Evolutionary conservation across 306 rosid species (phyloP).

Genomic region (Castanopsis chinensis): DNA sequence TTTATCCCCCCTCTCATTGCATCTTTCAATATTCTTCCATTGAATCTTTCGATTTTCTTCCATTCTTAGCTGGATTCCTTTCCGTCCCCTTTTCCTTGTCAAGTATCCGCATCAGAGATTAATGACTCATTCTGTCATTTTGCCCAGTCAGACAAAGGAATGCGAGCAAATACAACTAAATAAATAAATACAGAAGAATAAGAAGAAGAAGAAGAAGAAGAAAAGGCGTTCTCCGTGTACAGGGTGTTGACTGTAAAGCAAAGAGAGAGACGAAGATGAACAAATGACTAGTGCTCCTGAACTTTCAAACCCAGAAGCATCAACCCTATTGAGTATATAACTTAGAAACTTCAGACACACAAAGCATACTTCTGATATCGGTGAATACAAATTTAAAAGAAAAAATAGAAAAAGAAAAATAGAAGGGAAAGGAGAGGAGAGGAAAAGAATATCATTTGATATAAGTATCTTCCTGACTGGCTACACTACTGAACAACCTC

Average conservation of each 20-base stretch:
- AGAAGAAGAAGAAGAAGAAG: neutral
- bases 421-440: constrained; percentile 20
- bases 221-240: no score
- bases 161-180: no score
- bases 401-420: neutral
- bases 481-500: constrained; percentile 38
- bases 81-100: no score
- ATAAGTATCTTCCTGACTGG: constrained; percentile 39
- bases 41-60: no score
- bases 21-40: no score
- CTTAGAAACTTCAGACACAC: constrained; percentile 29
- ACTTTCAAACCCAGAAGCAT: constrained; percentile 29
- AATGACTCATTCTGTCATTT: no score
- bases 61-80: no score
- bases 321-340: constrained; percentile 31
- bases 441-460: constrained; percentile 14
- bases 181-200: neutral
- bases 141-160: no score
- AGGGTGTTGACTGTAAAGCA: neutral
- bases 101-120: no score
- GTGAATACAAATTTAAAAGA: constrained; percentile 8
- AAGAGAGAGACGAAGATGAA: constrained; percentile 23
- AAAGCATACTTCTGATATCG: constrained; percentile 35
- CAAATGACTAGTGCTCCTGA: constrained; percentile 13
- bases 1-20: no score